phyloP scores from a whole-genome alignment of 2,329 filamentous ascomycete species.

The Cordyceps farinosa region DNA sequence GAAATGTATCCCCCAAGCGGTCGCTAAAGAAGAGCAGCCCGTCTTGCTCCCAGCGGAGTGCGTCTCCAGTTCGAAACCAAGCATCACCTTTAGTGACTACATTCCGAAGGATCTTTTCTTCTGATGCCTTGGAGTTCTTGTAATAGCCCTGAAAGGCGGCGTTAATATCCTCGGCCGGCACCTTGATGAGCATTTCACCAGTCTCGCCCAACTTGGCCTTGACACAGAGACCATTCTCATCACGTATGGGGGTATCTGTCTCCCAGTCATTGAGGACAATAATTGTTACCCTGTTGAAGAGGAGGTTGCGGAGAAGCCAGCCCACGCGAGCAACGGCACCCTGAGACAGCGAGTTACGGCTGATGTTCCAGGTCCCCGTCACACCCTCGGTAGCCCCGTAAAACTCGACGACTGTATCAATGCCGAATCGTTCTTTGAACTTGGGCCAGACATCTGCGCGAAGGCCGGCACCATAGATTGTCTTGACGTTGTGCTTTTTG shows the following conservation, averaged over 20 bases:
- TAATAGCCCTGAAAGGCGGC: conserved; percentile 78
- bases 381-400: conserved; percentile 76
- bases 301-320: conserved; percentile 52
- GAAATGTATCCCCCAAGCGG: conserved; percentile 72
- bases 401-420: conserved; percentile 72
- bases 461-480: conserved; percentile 80
- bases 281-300: conserved; percentile 52
- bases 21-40: conserved; percentile 78
- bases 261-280: conserved; percentile 58
- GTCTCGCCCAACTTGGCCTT: conserved; percentile 50
- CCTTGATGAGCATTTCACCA: conserved; percentile 71
- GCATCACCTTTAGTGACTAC: conserved; percentile 74
- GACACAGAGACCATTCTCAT: conserved; percentile 66
- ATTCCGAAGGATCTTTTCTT: conserved; percentile 68
- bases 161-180: conserved; percentile 58
- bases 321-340: conserved; percentile 77
- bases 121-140: conserved; percentile 67
- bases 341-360: conserved; percentile 65
- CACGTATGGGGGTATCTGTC: neutral
- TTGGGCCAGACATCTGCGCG: conserved; percentile 80
- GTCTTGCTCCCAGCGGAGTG: conserved; percentile 66
- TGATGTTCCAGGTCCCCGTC: conserved; percentile 67
- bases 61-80: conserved; percentile 80
- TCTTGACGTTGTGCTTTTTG: conserved; percentile 64
- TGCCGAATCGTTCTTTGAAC: conserved; percentile 77